phyloP scores from a whole-genome alignment of 2,329 filamentous ascomycete genomes.

The Xylaria sp. region DNA sequence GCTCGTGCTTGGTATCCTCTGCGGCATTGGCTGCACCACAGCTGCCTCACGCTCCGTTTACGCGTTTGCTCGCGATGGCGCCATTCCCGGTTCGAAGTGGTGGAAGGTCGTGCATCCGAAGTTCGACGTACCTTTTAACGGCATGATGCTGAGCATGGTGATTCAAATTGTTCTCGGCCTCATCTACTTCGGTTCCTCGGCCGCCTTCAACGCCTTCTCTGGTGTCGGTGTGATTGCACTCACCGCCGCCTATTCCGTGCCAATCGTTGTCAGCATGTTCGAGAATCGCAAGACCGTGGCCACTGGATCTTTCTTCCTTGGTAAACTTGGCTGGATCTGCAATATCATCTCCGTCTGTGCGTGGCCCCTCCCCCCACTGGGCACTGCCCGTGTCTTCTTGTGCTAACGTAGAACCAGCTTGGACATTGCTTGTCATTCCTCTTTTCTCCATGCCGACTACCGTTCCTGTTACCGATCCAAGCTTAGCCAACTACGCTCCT shows the following conservation, averaged over 20 bases:
- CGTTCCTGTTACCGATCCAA: slow-evolving; percentile 66
- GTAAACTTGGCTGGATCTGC: slow-evolving; percentile 67
- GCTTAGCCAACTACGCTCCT: slow-evolving; percentile 77
- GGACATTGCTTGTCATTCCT: slow-evolving; percentile 75
- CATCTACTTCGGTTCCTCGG: slow-evolving; percentile 75
- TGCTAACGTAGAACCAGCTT: slow-evolving; percentile 58
- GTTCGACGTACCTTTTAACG: slow-evolving; percentile 74
- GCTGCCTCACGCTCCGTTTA: slow-evolving; percentile 74
- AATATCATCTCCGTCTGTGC: slow-evolving; percentile 74
- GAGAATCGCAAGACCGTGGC: slow-evolving; percentile 69
- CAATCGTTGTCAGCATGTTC: slow-evolving; percentile 72
- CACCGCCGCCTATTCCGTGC: slow-evolving; percentile 74
- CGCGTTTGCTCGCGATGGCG: slow-evolving; percentile 77
- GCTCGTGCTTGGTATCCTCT: slow-evolving; percentile 73
- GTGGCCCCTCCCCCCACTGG: slow-evolving; percentile 45
- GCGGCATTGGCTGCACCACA: slow-evolving; percentile 76
- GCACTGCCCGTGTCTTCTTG: slow-evolving; percentile 21
- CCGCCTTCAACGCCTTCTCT: slow-evolving; percentile 79
- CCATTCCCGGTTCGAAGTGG: slow-evolving; percentile 70
- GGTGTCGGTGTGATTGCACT: slow-evolving; percentile 76
- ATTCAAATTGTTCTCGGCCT: slow-evolving; percentile 72
- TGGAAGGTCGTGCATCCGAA: slow-evolving; percentile 72
- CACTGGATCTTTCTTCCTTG: slow-evolving; percentile 69
- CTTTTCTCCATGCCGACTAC: slow-evolving; percentile 78
- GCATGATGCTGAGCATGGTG: slow-evolving; percentile 77